Conservation (phyloP, 371 early-diverging fungal species). For the Mortierella sp. region DNA sequence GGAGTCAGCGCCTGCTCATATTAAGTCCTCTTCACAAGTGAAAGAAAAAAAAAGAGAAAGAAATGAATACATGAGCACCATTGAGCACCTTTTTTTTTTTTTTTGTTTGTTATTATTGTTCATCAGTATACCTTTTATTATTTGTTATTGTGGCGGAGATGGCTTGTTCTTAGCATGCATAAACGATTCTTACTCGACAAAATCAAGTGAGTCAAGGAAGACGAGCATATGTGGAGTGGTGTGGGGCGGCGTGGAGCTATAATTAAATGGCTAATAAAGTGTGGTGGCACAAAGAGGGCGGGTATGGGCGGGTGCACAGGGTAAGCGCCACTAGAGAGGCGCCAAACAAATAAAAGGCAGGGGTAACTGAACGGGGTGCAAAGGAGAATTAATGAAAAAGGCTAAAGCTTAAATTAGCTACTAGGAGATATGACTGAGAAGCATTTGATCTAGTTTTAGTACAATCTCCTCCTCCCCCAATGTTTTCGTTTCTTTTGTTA, state of each 20-base stretch:
- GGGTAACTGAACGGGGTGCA: not conserved
- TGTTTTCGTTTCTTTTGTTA: too few species aligned
- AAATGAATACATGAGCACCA: conserved; percentile 15
- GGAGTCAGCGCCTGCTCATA: conserved; percentile 11
- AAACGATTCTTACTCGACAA: not conserved
- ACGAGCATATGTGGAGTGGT: not conserved
- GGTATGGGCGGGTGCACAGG: not conserved
- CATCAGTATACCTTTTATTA: conserved; percentile 8
- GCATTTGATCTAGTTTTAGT: not conserved
- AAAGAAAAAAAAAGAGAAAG: not conserved
- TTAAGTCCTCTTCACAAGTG: not conserved
- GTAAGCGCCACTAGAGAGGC: not conserved
- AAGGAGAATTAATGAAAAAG: not conserved
- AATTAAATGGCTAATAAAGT: not conserved
- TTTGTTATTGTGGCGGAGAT: not conserved
- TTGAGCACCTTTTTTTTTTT: conserved; percentile 17
- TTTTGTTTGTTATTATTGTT: not conserved
- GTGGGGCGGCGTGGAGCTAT: not conserved
- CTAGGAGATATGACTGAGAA: not conserved
- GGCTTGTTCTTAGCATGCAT: not conserved
- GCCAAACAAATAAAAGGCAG: not conserved
- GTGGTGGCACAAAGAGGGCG: not conserved
- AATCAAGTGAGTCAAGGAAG: not conserved
- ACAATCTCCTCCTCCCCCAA: too few species aligned
- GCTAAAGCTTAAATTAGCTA: conserved; percentile 2